A percentile compares a stretch with the other conserved stretches of the same genome.
Evolutionary conservation across 2,329 filamentous ascomycete species (phyloP).

Genomic region (Botryosphaeria dothidea): DNA sequence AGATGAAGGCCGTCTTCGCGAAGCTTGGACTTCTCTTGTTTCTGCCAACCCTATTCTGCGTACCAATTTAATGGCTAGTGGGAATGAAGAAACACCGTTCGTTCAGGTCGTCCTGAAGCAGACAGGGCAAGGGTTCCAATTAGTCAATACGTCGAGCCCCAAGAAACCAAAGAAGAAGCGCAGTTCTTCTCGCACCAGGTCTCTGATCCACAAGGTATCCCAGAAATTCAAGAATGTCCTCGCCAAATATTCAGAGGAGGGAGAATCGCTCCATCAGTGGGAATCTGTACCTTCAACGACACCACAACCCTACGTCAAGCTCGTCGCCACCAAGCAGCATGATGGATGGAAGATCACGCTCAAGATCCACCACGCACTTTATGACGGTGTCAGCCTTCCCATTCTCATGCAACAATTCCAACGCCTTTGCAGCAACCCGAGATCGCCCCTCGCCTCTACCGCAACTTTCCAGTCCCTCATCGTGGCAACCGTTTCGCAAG

Average conservation of each 20-base stretch:
- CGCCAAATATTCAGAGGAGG: neutral
- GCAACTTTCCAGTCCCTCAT: neutral
- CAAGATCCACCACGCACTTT: slow-evolving; percentile 80
- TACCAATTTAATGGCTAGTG: slow-evolving; percentile 63
- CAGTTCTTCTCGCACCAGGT: neutral
- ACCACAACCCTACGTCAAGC: slow-evolving; percentile 35
- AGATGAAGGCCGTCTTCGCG: slow-evolving; percentile 45
- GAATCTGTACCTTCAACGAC: neutral
- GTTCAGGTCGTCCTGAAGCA: slow-evolving; percentile 62
- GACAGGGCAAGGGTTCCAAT: slow-evolving; percentile 33
- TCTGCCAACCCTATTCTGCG: slow-evolving; percentile 64
- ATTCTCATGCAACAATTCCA: slow-evolving; percentile 59
- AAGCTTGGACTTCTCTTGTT: slow-evolving; percentile 64
- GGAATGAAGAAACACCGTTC: slow-evolving; percentile 51
- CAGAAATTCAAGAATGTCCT: neutral
- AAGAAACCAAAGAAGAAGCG: neutral
- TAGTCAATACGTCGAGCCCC: neutral
- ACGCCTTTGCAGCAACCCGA: slow-evolving; percentile 38
- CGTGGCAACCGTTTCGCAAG: slow-evolving; percentile 1
- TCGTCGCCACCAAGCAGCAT: slow-evolving; percentile 36
- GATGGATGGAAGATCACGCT: slow-evolving; percentile 41
- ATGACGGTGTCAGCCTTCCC: slow-evolving; percentile 80
- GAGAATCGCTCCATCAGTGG: neutral
- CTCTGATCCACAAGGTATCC: neutral
- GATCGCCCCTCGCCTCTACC: neutral